Base-by-base conservation (phyloP, 2,329 filamentous ascomycete species). In the Colletotrichum gigasporum region DNA sequence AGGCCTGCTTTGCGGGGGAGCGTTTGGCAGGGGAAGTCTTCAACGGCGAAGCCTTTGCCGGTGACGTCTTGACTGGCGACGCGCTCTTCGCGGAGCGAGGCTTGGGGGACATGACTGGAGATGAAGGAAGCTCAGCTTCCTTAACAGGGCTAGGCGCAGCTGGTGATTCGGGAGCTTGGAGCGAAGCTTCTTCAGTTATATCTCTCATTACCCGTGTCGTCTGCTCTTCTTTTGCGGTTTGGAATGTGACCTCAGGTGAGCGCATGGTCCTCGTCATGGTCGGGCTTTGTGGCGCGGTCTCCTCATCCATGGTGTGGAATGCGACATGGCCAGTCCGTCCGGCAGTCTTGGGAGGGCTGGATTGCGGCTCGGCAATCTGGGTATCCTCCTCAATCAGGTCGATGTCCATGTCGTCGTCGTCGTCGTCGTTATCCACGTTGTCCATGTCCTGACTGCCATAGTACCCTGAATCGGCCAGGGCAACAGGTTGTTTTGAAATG, bases 401-500 rank as follows among this genome's bases (percentile, higher is more conserved):
- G 10, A 78, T 64, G 35, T 80, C 77, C 39, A 84, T 79, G n/a
- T 78, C 79, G 58, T 88, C 84, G 55, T 85, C 24, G 44, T 82
- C 3, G 81, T 80, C 47, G 28, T 52, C 44, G 30, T 55, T 28
- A 18, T 63, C 55, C n/a, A 58, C 24, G 22, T 65, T 65, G 48
- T 65, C 62, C 28, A 65, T 52, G 26, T 65, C 62, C 69, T 90
- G 87, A 70, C 89, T 91, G 47, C 89, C 90, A 77, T 91, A 88
- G 71, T 92, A 93, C 26, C 91, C 90, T 32, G 91, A 93, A 70
- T 93, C 90, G 1, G 81, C 77, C 45, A 80, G 72, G 18, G 79
- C 72, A n/a, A 74, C 65, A n/a, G 72, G 68, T 35, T 74, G 72
- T 53, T 72, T 73, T 64, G 77, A 75, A 16, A 71, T 71, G 39